Evolutionary conservation across 192 early-diverging fungal genomes (phyloP).

Genomic region (Backusella psychrophila): DNA sequence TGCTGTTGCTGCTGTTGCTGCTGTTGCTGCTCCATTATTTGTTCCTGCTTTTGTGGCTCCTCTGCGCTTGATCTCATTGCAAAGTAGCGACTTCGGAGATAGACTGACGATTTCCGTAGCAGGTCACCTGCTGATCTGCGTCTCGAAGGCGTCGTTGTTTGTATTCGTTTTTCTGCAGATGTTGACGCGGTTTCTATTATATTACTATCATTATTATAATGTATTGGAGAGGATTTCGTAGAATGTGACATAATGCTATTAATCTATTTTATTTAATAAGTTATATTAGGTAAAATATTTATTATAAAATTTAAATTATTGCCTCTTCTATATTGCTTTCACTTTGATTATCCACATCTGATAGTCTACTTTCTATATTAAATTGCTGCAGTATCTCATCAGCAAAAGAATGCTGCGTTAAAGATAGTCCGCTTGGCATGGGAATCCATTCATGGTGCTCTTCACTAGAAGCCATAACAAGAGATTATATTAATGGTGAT

Average conservation of each 20-base stretch:
- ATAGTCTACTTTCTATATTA: constrained; percentile 9
- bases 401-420: constrained; percentile 23
- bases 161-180: constrained; percentile 6
- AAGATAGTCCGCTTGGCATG: constrained; percentile 7
- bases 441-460: constrained; percentile 18
- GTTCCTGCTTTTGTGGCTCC: not conserved
- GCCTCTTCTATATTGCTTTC: not conserved
- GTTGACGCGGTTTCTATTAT: not conserved
- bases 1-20: not conserved
- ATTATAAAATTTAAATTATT: not conserved
- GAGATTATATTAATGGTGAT: not conserved
- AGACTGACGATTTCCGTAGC: constrained; percentile 4
- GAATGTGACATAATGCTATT: not conserved
- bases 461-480: not conserved
- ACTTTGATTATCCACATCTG: not conserved
- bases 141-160: not conserved
- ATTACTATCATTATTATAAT: not conserved
- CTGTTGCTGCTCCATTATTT: not conserved
- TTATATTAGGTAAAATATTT: not conserved
- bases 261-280: not conserved
- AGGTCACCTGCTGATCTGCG: constrained; percentile 5
- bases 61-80: not conserved
- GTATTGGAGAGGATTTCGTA: not conserved
- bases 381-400: constrained; percentile 28
- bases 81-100: constrained; percentile 2